A percentile compares a stretch with the other conserved stretches of the same genome.
Conservation (phyloP, 2,329 filamentous ascomycete species). For the Plectosphaerella cucumerina region DNA sequence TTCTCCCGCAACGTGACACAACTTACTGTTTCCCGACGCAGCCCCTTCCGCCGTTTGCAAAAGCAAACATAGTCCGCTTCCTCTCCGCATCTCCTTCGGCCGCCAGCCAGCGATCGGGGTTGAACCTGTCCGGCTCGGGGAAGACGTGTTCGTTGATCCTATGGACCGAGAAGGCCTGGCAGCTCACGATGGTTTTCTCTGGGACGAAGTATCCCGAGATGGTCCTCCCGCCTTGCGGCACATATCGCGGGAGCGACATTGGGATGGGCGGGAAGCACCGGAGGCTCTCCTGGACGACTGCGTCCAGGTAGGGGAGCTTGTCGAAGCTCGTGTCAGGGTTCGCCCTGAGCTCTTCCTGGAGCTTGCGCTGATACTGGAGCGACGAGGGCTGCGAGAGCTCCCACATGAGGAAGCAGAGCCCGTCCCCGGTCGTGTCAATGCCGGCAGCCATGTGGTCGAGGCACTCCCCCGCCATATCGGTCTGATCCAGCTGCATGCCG, state of each 20-base stretch:
- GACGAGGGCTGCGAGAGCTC: constrained; percentile 60
- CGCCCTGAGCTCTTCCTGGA: constrained; percentile 47
- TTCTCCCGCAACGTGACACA: neutral
- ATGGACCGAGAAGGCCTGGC: constrained; percentile 58
- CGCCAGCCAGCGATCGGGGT: constrained; percentile 80
- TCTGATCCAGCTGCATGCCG: constrained; percentile 37
- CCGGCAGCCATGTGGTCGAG: constrained; percentile 69
- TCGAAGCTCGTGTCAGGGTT: constrained; percentile 38
- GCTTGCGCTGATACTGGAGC: constrained; percentile 41
- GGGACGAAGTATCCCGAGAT: constrained; percentile 55
- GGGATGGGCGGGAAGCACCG: constrained; percentile 62
- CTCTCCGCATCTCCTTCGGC: constrained; percentile 69
- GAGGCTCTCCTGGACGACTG: constrained; percentile 58
- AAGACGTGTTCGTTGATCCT: constrained; percentile 64
- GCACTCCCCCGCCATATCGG: constrained; percentile 62
- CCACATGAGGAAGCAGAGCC: constrained; percentile 67
- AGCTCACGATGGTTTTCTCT: constrained; percentile 51
- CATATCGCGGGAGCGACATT: constrained; percentile 61
- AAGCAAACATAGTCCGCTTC: constrained; percentile 59
- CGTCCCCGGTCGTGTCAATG: constrained; percentile 69
- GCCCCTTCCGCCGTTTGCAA: constrained; percentile 60
- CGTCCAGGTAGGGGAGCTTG: constrained; percentile 55
- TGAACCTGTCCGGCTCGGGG: constrained; percentile 70
- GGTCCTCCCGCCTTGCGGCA: constrained; percentile 47
- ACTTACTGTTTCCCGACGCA: constrained; percentile 66